phyloP scores from a whole-genome alignment of 345 rosid genomes.

The Lagerstroemia speciosa region DNA sequence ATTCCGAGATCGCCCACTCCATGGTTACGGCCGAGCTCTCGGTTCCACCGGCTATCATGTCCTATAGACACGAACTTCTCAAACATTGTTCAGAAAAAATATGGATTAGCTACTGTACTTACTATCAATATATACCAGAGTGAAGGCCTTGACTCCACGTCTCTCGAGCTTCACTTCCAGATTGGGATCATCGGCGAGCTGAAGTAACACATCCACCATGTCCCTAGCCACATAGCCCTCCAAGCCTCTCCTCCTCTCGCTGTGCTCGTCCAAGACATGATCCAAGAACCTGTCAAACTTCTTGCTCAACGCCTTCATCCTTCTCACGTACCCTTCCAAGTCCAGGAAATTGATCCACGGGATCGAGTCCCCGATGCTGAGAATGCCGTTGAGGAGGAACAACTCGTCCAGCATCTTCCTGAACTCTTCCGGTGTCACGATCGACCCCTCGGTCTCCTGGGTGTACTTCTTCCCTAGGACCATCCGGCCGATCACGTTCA shows the following conservation, averaged over 20 bases:
- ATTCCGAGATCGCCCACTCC: constrained; percentile 57
- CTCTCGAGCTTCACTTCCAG: constrained; percentile 60
- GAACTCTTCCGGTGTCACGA: constrained; percentile 47
- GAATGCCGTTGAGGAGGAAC: constrained; percentile 49
- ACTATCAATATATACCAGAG: constrained; percentile 36
- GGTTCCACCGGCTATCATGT: constrained; percentile 50
- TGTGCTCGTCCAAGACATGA: constrained; percentile 53
- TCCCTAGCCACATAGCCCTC: constrained; percentile 40
- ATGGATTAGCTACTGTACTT: too few species aligned
- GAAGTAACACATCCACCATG: constrained; percentile 58
- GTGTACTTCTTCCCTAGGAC: constrained; percentile 59
- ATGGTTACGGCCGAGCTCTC: constrained; percentile 56
- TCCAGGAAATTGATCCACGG: constrained; percentile 55
- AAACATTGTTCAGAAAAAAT: too few species aligned
- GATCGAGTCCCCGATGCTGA: constrained; percentile 63
- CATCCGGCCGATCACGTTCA: constrained; percentile 55
- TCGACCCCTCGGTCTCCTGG: constrained; percentile 11
- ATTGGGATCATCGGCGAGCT: constrained; percentile 49
- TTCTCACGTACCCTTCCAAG: constrained; percentile 54
- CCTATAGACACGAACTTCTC: constrained; percentile 28
- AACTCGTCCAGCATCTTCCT: constrained; percentile 63
- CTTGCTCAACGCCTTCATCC: constrained; percentile 53
- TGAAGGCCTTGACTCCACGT: constrained; percentile 49
- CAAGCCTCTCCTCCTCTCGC: constrained; percentile 21
- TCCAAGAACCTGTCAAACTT: constrained; percentile 52